These are phyloP conservation scores for Metrosideros polymorpha DNA, from an alignment of 441 rosid genomes.

Conservation along the genomic window DNA sequence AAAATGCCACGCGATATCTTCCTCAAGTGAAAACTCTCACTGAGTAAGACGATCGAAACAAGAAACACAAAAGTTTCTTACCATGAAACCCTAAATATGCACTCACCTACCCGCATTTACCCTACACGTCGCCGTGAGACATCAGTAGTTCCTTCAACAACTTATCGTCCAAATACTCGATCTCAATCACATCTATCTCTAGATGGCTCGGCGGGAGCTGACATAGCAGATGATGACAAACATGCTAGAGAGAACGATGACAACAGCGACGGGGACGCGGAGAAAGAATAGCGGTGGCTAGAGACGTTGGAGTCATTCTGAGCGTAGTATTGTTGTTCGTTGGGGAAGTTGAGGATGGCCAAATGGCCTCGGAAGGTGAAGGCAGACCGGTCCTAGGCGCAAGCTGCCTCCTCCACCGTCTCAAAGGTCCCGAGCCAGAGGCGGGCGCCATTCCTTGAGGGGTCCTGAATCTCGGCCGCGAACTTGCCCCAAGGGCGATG, in stretches of 20 bases:
- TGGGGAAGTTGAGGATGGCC: background rate
- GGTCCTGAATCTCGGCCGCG: background rate
- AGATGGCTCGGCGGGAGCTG: background rate
- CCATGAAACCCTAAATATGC: background rate
- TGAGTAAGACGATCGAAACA: background rate
- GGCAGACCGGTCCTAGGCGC: background rate
- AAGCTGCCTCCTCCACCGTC: background rate
- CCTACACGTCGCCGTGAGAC: background rate
- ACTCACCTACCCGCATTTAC: background rate
- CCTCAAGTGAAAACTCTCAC: background rate
- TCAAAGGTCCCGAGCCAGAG: background rate
- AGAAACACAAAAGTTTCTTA: background rate
- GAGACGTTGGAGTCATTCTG: background rate
- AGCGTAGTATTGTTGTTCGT: background rate
- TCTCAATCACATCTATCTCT: background rate
- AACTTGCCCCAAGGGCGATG: background rate
- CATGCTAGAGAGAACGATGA: background rate
- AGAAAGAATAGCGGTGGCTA: background rate
- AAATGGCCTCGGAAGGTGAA: background rate
- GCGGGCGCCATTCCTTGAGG: background rate
- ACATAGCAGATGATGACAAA: background rate
- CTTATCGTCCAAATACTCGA: background rate
- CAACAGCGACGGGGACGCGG: background rate
- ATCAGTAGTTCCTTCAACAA: background rate
- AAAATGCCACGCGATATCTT: background rate